These are phyloP conservation scores for Botrytis squamosa DNA, from an alignment of 2,329 filamentous ascomycete species.

Conservation along the genomic window DNA sequence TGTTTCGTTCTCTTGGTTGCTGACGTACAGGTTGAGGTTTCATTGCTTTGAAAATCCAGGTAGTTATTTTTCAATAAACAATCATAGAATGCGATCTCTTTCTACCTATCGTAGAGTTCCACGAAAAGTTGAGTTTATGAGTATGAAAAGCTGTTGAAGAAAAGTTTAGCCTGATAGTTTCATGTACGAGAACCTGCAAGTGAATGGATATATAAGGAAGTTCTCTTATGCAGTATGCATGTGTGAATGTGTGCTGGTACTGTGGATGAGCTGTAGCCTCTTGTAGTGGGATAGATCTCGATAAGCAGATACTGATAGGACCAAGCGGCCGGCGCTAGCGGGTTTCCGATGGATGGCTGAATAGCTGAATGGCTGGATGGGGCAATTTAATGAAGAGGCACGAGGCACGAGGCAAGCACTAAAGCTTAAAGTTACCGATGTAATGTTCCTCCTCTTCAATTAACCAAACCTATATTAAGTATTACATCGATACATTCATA, in stretches of 20 bases:
- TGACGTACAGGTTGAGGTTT: conserved; percentile 15
- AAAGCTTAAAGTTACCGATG: conserved; percentile 21
- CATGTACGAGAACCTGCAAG: conserved; percentile 1
- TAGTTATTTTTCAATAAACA: background rate
- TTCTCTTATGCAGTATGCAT: background rate
- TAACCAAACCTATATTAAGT: conserved; percentile 9
- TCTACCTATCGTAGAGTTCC: background rate
- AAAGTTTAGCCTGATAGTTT: background rate
- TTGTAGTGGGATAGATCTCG: conserved; percentile 2
- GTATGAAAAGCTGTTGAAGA: background rate
- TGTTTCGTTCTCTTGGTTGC: conserved; percentile 22
- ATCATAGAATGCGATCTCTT: background rate
- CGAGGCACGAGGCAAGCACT: conserved; percentile 13
- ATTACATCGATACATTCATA: conserved; percentile 6
- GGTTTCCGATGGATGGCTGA: background rate
- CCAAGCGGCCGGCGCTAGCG: conserved; percentile 25
- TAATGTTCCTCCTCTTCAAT: conserved; percentile 14
- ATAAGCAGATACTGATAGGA: conserved; percentile 25
- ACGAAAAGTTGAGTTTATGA: background rate
- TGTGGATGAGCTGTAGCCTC: background rate
- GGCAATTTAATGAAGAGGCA: conserved; percentile 4
- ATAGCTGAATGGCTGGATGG: background rate
- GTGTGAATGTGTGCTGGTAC: background rate
- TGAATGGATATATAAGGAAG: conserved; percentile 11
- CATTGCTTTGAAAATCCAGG: conserved; percentile 19